Percentiles rank a stretch among this genome's conserved stretches.
Evolutionary conservation across 495 filamentous ascomycete species (phyloP).

Genomic region (Podospora conica): DNA sequence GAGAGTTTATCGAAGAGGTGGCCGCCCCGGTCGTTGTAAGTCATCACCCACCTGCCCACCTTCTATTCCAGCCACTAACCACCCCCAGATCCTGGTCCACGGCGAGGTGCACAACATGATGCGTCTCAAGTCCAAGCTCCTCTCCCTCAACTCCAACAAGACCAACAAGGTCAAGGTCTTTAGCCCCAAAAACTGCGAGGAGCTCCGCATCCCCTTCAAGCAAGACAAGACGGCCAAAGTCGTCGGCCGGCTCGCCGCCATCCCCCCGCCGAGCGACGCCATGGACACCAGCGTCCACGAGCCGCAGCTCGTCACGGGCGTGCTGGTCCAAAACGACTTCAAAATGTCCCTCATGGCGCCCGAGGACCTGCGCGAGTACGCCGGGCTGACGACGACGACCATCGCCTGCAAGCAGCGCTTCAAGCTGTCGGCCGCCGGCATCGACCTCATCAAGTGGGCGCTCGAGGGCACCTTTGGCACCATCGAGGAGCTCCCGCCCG

Average conservation of each 20-base stretch:
- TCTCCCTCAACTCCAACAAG: constrained; percentile 82
- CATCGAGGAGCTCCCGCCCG: constrained; percentile 60
- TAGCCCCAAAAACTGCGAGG: constrained; percentile 89
- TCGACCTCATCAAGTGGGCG: constrained; percentile 88
- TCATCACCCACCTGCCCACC: constrained; percentile 14
- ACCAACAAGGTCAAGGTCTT: constrained; percentile 78
- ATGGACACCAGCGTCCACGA: constrained; percentile 20
- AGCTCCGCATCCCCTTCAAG: constrained; percentile 89
- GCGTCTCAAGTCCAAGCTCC: constrained; percentile 84
- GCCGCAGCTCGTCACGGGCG: constrained; percentile 67
- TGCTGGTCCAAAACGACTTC: constrained; percentile 94
- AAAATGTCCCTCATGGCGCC: constrained; percentile 94
- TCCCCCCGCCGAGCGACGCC: constrained; percentile 53
- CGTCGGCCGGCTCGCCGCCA: constrained; percentile 83
- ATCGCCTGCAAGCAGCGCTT: constrained; percentile 87
- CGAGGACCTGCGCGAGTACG: constrained; percentile 91
- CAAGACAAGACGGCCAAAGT: constrained; percentile 96
- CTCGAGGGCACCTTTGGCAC: constrained; percentile 88
- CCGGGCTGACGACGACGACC: constrained; percentile 86
- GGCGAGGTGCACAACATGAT: constrained; percentile 98
- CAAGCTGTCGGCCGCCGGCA: constrained; percentile 76
- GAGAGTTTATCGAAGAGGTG: constrained; percentile 91
- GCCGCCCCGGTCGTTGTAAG: constrained; percentile 84
- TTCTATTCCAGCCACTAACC: background rate
- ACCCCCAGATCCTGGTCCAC: constrained; percentile 76